Base-by-base conservation (phyloP, 768 basidiomycete species). In the Gautieria morchelliformis region DNA sequence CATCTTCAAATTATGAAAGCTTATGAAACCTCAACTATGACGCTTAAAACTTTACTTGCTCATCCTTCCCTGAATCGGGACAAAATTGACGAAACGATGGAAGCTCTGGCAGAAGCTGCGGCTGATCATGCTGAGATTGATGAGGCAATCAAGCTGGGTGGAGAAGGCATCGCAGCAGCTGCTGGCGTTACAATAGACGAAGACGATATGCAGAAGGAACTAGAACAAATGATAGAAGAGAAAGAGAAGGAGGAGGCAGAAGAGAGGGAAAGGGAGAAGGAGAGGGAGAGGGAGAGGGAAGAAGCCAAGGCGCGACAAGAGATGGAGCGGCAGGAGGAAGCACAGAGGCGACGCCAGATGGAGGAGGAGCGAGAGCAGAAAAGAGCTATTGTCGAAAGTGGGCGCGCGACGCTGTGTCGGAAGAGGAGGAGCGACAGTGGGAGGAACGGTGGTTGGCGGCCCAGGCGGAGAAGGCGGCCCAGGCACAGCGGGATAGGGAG, bases 71-170 rank as follows among this genome's bases (percentile, higher is more conserved):
- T 98, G 12, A 83, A 85, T 60, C 78, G 82, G n/a, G 84, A 84
- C 15, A 78, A 77, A 51, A 81, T 98, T 48, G 89, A 95, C 57
- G 78, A 81, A 62, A 95, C 93, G 3, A 85, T 95, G 81, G 89
- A 93, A 24, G 86, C 84, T 9, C 76, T 98, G 63, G 85, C 89
- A 0, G 86, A 87, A 60, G 88, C 87, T 2, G 85, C 89, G 61
- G 80, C 84, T 1, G 84, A 93, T 64, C 89, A 91, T 44, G 76
- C 75, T 40, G 93, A 96, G 63, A 75, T 96, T 15, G 88, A 95
- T 62, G 80, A 88, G 32, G 82, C 84, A 3, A 82, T 97, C 48
- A 75, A 77, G 58, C 68, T 82, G 40, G 87, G 86, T 20, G 83
- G 79, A 2, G 80, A 87, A 60, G 70, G 82, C 20, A 83, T 82